Base-by-base conservation (phyloP, 768 basidiomycete genomes). In the Scleroderma bovista region DNA sequence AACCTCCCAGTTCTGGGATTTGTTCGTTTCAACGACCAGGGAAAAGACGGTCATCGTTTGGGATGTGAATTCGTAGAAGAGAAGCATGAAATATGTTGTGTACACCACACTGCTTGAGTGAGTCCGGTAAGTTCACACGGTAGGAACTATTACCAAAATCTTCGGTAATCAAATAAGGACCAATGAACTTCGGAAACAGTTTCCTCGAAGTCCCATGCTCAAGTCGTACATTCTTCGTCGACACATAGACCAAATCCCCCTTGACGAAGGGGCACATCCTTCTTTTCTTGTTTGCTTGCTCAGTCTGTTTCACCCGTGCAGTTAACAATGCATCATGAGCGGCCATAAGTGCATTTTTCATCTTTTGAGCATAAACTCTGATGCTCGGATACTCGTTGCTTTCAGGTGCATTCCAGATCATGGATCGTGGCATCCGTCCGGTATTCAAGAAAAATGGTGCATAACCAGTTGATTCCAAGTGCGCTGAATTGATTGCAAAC, bases 401-500 rank as follows among this genome's bases (percentile, higher is more conserved):
- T n/a, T n/a, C n/a, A n/a, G n/a, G n/a, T 0, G 26, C 15, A 4
- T 60, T 47, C 69, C 69, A 70, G 15, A 68, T 58, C 57, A 72
- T 60, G 0, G 67, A 44, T 2, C 53, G 50, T 1, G 69, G 71
- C 55, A 62, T 55, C 2, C 58, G 47, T 1, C 72, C 68, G n/a
- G 49, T 52, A 36, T 69, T 69, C 8, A 71, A 51, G 47, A 66
- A 65, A 55, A 73, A 74, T 1, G 72, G 73, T 5, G 66, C 40
- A 46, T 58, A 69, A 2, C 69, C 66, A 0, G 71, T 73, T 0
- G 61, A 60, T 11, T 65, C 62, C 0, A 70, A 69, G 0, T 58
- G 34, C 1, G 71, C 68, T 1, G 41, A 48, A 47, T 74, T 74
- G 12, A 73, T 59, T 0, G 72, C 69, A 57, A 72, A 72, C 50